A percentile compares a stretch with the other conserved stretches of the same genome.
Evolutionary conservation across 2,329 filamentous ascomycete genomes (phyloP).

Genomic region (Apiospora hydei): DNA sequence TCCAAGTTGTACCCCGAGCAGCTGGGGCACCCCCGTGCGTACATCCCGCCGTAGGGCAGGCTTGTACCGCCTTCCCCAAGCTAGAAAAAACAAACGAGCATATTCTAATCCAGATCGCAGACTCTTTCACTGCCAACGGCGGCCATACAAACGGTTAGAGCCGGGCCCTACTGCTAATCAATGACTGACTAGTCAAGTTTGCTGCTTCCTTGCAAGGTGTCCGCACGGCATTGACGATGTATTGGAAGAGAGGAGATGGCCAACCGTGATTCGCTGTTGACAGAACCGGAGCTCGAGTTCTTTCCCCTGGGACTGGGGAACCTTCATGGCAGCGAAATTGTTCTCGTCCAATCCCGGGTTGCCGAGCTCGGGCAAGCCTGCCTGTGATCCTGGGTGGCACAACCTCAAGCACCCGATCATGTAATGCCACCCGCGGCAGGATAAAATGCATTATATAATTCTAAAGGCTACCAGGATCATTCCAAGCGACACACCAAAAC

Average conservation of each 20-base stretch:
- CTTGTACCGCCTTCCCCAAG: background rate
- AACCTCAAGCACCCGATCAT: background rate
- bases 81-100: background rate
- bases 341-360: background rate
- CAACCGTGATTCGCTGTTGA: background rate
- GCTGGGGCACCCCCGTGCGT: background rate
- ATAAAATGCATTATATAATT: background rate
- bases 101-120: background rate
- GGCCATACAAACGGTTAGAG: background rate
- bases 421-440: background rate
- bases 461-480: background rate
- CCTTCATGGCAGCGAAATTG: background rate
- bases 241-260: background rate
- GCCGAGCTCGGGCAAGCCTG: background rate
- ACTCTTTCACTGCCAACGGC: background rate
- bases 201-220: slow-evolving; percentile 7
- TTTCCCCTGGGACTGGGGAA: slow-evolving; percentile 1
- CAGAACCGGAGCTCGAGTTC: background rate
- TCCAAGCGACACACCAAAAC: background rate
- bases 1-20: slow-evolving; percentile 12
- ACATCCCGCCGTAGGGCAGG: background rate
- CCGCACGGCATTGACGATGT: slow-evolving; percentile 7
- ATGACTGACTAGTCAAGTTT: slow-evolving; percentile 13
- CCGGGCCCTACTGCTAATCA: background rate
- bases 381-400: background rate